Evolutionary conservation across 441 rosid species (phyloP).

Genomic region (Populus hybrid): DNA sequence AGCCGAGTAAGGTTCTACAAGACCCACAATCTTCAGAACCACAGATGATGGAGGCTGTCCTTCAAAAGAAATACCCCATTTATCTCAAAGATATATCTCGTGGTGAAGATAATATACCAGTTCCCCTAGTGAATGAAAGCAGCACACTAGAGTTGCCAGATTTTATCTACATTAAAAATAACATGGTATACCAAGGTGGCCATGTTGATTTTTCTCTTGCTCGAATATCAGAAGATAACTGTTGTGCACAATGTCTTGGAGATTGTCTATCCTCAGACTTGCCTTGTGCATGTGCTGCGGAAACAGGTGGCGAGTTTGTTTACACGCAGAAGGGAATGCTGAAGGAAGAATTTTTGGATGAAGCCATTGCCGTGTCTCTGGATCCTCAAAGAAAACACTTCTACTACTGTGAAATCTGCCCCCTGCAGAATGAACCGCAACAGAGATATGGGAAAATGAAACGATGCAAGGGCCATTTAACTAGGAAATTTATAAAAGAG

Average conservation of each 20-base stretch:
- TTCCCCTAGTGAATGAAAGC: conserved; percentile 26
- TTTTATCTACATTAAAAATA: conserved; percentile 33
- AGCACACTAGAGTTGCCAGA: conserved; percentile 23
- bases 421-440: conserved; percentile 18
- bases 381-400: conserved; percentile 24
- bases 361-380: conserved; percentile 24
- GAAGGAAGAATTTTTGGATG: conserved; percentile 33
- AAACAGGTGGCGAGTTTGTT: conserved; percentile 43
- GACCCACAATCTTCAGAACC: not conserved
- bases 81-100: conserved; percentile 29
- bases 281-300: conserved; percentile 37
- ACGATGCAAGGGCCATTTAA: conserved; percentile 35
- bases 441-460: conserved; percentile 17
- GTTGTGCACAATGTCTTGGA: conserved; percentile 31
- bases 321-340: conserved; percentile 30
- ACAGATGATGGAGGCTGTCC: not conserved
- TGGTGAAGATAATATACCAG: conserved; percentile 27
- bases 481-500: conserved; percentile 42
- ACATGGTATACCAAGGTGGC: conserved; percentile 26
- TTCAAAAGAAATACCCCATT: conserved; percentile 15
- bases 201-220: conserved; percentile 36
- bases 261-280: conserved; percentile 30
- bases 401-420: conserved; percentile 36
- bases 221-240: conserved; percentile 34
- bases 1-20: not conserved